Evolutionary conservation across 345 rosid species (phyloP).

Genomic region (Raphanus raphanistrum): DNA sequence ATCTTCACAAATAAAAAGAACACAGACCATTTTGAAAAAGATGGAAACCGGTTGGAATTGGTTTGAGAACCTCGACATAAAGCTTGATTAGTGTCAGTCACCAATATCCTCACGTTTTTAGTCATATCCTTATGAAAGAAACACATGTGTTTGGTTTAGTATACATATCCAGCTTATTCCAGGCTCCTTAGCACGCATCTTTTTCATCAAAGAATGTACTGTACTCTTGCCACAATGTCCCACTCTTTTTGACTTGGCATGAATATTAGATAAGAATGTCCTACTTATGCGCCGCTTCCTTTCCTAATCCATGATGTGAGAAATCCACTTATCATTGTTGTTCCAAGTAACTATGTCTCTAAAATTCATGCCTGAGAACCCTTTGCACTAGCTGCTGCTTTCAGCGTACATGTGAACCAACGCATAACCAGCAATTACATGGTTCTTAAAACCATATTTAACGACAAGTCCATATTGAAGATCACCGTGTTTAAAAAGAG

Average conservation of each 20-base stretch:
- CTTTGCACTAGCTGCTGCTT: slow-evolving; percentile 49
- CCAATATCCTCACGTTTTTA: too few species aligned
- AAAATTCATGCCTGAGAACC: slow-evolving; percentile 44
- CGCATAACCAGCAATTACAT: slow-evolving; percentile 62
- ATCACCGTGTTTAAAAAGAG: slow-evolving; percentile 54
- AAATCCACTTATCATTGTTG: slow-evolving; percentile 66
- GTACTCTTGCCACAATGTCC: slow-evolving; percentile 67
- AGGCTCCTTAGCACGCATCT: slow-evolving; percentile 67
- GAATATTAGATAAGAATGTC: slow-evolving; percentile 41
- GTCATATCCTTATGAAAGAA: slow-evolving; percentile 46
- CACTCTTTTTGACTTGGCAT: slow-evolving; percentile 67
- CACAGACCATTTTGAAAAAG: slow-evolving; percentile 66
- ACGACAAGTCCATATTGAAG: slow-evolving; percentile 48
- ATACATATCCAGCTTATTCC: slow-evolving; percentile 87
- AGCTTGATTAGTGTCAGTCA: slow-evolving; percentile 48
- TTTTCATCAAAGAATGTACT: slow-evolving; percentile 70
- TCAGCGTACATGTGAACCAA: slow-evolving; percentile 72
- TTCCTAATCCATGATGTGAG: slow-evolving; percentile 78
- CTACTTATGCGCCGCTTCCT: slow-evolving; percentile 49
- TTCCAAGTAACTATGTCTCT: slow-evolving; percentile 66
- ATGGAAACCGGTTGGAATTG: slow-evolving; percentile 76
- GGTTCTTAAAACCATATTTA: slow-evolving; percentile 56
- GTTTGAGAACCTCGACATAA: slow-evolving; percentile 54
- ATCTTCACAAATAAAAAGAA: slow-evolving; percentile 50
- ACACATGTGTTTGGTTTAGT: slow-evolving; percentile 52